Evolutionary conservation across 306 rosid species (phyloP).

Genomic region (Abrus pulchellus): DNA sequence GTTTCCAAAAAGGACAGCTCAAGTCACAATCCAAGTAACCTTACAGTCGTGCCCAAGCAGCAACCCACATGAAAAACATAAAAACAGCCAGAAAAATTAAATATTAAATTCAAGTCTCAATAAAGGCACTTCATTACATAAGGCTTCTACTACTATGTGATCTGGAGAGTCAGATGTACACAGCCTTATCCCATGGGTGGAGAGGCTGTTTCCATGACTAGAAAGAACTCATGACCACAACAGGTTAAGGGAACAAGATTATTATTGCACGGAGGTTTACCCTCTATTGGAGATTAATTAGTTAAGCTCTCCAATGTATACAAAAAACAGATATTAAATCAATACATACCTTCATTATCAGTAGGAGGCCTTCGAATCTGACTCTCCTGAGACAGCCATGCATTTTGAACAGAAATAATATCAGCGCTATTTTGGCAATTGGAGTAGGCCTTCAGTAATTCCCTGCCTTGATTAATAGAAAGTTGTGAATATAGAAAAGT

Average conservation of each 20-base stretch:
- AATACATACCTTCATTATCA: constrained; percentile 65
- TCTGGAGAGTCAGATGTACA: constrained; percentile 2
- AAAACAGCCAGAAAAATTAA: constrained; percentile 1
- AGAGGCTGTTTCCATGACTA: constrained; percentile 8
- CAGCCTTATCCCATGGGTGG: not conserved
- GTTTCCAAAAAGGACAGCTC: not conserved
- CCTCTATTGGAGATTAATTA: constrained; percentile 18
- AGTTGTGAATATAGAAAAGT: constrained; percentile 1
- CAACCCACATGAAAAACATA: not conserved
- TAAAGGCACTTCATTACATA: not conserved
- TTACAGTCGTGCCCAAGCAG: not conserved
- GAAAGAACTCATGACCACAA: not conserved
- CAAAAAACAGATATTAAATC: not conserved
- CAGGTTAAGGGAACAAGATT: constrained; percentile 6
- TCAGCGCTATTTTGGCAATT: constrained; percentile 80
- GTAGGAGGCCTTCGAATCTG: constrained; percentile 63
- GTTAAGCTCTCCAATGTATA: not conserved
- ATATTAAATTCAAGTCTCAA: not conserved
- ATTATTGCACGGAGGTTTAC: not conserved
- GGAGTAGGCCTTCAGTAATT: constrained; percentile 86
- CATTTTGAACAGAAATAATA: constrained; percentile 83
- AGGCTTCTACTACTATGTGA: not conserved
- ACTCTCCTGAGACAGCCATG: constrained; percentile 78
- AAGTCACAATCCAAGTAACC: not conserved
- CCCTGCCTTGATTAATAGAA: constrained; percentile 61